Conservation (phyloP, 495 filamentous ascomycete genomes). For the Trichoderma reesei region DNA sequence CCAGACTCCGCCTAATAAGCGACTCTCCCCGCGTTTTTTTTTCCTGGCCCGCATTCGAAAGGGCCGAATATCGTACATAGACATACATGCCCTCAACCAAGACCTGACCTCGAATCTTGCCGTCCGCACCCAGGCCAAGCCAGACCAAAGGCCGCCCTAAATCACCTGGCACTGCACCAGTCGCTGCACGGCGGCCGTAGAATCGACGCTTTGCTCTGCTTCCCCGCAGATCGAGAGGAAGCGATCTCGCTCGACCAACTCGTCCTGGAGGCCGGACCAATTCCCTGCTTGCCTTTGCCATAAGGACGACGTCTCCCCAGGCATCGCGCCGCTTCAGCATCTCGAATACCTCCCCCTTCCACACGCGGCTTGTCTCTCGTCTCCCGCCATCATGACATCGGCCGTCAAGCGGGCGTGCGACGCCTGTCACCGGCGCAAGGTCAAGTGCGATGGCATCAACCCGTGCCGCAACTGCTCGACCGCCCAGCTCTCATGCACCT, state of each 20-base stretch:
- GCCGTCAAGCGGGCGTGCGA: slow-evolving; percentile 65
- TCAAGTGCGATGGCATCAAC: slow-evolving; percentile 64
- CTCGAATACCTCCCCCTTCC: too few relatives aligned
- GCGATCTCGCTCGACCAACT: too few relatives aligned
- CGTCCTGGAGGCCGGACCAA: too few relatives aligned
- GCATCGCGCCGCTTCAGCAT: not conserved
- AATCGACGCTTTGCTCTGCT: not conserved
- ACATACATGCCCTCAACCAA: not conserved
- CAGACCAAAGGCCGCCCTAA: not conserved
- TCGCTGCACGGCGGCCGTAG: not conserved
- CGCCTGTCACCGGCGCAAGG: slow-evolving; percentile 75
- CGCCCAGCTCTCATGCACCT: slow-evolving; percentile 63
- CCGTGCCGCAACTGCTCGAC: slow-evolving; percentile 63
- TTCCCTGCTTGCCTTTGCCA: not conserved
- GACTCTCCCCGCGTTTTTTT: slow-evolving; percentile 8
- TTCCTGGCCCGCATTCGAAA: slow-evolving; percentile 10
- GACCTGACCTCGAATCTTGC: not conserved
- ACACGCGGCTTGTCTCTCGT: too few relatives aligned
- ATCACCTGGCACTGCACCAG: not conserved
- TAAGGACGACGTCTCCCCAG: not conserved
- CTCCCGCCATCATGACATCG: slow-evolving; percentile 31
- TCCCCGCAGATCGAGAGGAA: not conserved
- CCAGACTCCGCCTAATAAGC: slow-evolving; percentile 8
- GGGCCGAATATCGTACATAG: slow-evolving; percentile 12
- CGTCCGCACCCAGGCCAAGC: not conserved